Base-by-base conservation (phyloP, 1,139 yeast genomes). In the Debaryomycetaceae sp. region DNA sequence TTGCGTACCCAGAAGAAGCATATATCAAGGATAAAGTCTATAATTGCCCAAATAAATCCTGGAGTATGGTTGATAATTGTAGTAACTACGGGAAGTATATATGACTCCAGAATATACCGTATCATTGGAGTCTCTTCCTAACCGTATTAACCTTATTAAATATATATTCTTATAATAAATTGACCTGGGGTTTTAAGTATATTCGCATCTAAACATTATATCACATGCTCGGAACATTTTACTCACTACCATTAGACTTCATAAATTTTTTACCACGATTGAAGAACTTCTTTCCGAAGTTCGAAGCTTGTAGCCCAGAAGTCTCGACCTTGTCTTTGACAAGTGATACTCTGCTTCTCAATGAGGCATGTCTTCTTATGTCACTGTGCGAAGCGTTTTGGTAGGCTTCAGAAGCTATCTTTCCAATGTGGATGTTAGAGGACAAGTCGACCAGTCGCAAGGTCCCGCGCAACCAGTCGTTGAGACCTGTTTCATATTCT, bases 21-120 rank as follows among this genome's bases (percentile, higher is more conserved):
- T 18, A 83, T 73, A 50, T 83, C 91, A 15, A 75, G 55, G 2
- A 80, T 47, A 42, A 83, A 79, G 45, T 81, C 83, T n/a, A 79
- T 44, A 9, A 83, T 50, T 3, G 68, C 76, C 87, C 87, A 82
- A 18, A 81, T 64, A 32, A 77, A 69, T 5, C 77, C 72, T 2
- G 88, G 88, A 2, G 80, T 75, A 48, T 79, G 74, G 53, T 79
- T 77, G 26, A 60, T 57, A 19, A 59, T 43, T 18, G 58, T 47
- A 9, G 59, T 48, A 30, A 64, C 38, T 5, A 63, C 40, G 16
- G 67, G 70, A 24, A 65, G 41, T 32, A 39, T 7, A 22, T 39
- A 35, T 16, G 22, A n/a, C 14, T 29, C 35, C 17, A 35, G 28
- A n/a, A 28, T 24, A 13, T 15, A 17, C 15, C 24, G 35, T 19